phyloP scores from a whole-genome alignment of 2,329 filamentous ascomycete genomes.

The Aspergillus japonicus region DNA sequence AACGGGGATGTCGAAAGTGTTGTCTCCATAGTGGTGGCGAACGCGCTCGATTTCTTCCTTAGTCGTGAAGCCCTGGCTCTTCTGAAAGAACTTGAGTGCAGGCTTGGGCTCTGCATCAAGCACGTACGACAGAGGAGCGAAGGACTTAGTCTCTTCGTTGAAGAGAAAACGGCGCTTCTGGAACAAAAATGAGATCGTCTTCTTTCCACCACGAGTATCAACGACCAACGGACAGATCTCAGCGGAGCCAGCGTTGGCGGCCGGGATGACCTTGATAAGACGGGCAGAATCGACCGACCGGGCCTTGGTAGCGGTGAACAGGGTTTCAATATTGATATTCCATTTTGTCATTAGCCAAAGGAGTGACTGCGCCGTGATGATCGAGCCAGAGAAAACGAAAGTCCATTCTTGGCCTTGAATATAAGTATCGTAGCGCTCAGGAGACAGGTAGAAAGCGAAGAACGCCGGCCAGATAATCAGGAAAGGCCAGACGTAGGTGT shows the following conservation, averaged over 20 bases:
- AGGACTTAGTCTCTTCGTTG: slow-evolving; percentile 67
- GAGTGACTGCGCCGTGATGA: slow-evolving; percentile 83
- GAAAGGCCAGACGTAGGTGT: slow-evolving; percentile 93
- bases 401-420: slow-evolving; percentile 97
- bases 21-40: slow-evolving; percentile 90
- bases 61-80: slow-evolving; percentile 70
- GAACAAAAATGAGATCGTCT: slow-evolving; percentile 85
- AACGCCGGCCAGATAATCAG: slow-evolving; percentile 88
- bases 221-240: slow-evolving; percentile 82
- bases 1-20: slow-evolving; percentile 96
- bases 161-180: slow-evolving; percentile 97
- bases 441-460: slow-evolving; percentile 78
- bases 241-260: slow-evolving; percentile 81
- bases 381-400: slow-evolving; percentile 86
- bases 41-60: slow-evolving; percentile 74
- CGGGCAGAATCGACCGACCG: slow-evolving; percentile 69
- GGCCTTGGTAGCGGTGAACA: slow-evolving; percentile 76
- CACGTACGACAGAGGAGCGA: slow-evolving; percentile 76
- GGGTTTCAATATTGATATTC: slow-evolving; percentile 82
- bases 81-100: slow-evolving; percentile 72
- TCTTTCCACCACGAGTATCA: slow-evolving; percentile 72
- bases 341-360: slow-evolving; percentile 96
- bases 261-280: slow-evolving; percentile 88
- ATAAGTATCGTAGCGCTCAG: slow-evolving; percentile 82
- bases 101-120: slow-evolving; percentile 87